phyloP scores from a whole-genome alignment of 192 early-diverging fungal species.

The Coemansia sp. region DNA sequence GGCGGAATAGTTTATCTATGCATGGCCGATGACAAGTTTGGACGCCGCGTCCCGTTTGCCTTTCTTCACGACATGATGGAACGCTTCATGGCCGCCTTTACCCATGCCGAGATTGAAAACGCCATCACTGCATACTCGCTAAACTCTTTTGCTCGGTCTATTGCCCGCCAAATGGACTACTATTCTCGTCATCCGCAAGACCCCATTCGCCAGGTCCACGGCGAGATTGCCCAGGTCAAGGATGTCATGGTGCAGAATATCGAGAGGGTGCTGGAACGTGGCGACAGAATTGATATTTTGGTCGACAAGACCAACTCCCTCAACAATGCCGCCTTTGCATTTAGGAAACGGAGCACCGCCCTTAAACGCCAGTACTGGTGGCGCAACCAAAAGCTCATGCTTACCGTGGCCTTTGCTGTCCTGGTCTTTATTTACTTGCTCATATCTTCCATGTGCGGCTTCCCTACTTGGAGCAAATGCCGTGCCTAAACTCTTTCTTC shows the following conservation, averaged over 20 bases:
- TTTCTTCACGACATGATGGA: slow-evolving; percentile 81
- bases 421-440: slow-evolving; percentile 74
- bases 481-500: slow-evolving; percentile 8
- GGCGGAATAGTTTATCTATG: slow-evolving; percentile 81
- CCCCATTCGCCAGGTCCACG: slow-evolving; percentile 74
- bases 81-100: slow-evolving; percentile 57
- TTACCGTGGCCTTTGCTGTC: slow-evolving; percentile 55
- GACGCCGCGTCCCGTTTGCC: slow-evolving; percentile 80
- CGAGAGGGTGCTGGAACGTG: slow-evolving; percentile 81
- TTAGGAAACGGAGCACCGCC: slow-evolving; percentile 80
- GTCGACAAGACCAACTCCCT: slow-evolving; percentile 87
- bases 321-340: slow-evolving; percentile 84
- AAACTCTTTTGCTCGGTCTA: slow-evolving; percentile 73
- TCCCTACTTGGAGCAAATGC: slow-evolving; percentile 62
- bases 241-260: slow-evolving; percentile 96
- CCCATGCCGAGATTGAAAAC: slow-evolving; percentile 51
- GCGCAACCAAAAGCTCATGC: slow-evolving; percentile 86
- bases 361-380: slow-evolving; percentile 89
- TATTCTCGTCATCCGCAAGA: slow-evolving; percentile 70
- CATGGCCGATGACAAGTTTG: slow-evolving; percentile 73
- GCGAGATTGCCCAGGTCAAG: slow-evolving; percentile 89
- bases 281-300: slow-evolving; percentile 82
- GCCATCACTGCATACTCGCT: slow-evolving; percentile 72
- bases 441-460: slow-evolving; percentile 71
- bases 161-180: slow-evolving; percentile 84